Conservation (phyloP, 306 rosid genomes). For the Medicago lupulina region DNA sequence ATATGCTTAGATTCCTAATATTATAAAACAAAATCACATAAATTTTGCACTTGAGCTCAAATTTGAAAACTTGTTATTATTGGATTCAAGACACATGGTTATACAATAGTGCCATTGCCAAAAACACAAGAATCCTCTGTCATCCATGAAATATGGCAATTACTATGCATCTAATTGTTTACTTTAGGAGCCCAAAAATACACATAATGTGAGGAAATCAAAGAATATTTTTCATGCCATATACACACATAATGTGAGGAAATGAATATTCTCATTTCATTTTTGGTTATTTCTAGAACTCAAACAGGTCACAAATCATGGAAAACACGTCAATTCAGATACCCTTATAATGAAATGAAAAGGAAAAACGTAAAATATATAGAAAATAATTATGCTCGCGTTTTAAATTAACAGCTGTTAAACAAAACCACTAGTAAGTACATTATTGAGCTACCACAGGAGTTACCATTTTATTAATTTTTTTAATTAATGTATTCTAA, state of each 20-base stretch:
- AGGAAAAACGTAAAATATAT: not conserved
- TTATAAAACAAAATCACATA: not conserved
- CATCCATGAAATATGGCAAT: not conserved
- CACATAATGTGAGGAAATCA: too few species aligned
- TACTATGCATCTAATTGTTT: not conserved
- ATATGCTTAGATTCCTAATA: not conserved
- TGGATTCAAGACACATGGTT: not conserved
- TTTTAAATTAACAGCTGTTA: not conserved
- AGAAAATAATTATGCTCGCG: not conserved
- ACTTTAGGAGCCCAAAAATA: not conserved
- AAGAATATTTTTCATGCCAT: not conserved
- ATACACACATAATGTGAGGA: not conserved
- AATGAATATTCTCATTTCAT: not conserved
- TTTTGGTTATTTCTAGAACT: not conserved
- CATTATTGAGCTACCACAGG: not conserved
- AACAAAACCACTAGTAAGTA: not conserved
- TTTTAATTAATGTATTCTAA: not conserved
- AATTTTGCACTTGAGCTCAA: not conserved
- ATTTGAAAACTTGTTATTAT: not conserved
- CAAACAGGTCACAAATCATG: not conserved
- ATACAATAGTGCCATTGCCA: not conserved
- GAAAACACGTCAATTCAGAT: not conserved
- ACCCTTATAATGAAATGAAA: not conserved
- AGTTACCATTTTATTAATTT: not conserved
- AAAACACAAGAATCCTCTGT: not conserved